These are phyloP conservation scores for Mycocentrospora acerina DNA, from an alignment of 2,329 filamentous ascomycete genomes.

Conservation along the genomic window DNA sequence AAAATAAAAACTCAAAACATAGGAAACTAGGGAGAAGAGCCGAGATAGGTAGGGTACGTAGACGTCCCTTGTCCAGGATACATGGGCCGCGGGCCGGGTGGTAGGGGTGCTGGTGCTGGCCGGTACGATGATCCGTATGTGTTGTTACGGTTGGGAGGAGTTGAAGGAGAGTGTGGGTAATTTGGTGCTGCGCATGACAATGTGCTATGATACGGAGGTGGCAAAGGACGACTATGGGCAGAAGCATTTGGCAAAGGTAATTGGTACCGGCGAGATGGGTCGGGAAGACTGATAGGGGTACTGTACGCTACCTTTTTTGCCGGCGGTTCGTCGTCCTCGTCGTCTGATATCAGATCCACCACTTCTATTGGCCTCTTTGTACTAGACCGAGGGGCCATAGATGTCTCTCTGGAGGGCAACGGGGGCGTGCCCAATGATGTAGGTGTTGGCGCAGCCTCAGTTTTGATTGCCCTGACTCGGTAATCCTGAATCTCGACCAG, in stretches of 20 bases:
- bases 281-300: constrained; percentile 40
- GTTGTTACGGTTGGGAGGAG: constrained; percentile 15
- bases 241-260: constrained; percentile 20
- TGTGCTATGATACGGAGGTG: constrained; percentile 14
- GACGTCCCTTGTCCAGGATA: constrained; percentile 29
- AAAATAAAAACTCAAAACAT: constrained; percentile 10
- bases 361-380: constrained; percentile 50
- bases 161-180: constrained; percentile 23
- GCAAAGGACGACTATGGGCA: constrained; percentile 20
- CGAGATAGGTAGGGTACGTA: constrained; percentile 28
- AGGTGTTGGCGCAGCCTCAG: constrained; percentile 40
- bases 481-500: constrained; percentile 48
- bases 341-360: constrained; percentile 52
- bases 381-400: constrained; percentile 36
- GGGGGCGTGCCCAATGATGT: constrained; percentile 47
- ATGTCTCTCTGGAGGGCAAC: constrained; percentile 47
- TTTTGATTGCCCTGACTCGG: constrained; percentile 44
- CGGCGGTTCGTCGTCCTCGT: constrained; percentile 48
- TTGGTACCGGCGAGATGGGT: constrained; percentile 33
- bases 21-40: constrained; percentile 29
- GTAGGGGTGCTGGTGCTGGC: constrained; percentile 23
- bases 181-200: constrained; percentile 18
- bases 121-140: constrained; percentile 19
- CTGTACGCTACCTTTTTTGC: constrained; percentile 46
- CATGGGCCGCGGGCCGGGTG: constrained; percentile 19